Evolutionary conservation across 331 rosid genomes (phyloP).

Genomic region (Arachis monticola): DNA sequence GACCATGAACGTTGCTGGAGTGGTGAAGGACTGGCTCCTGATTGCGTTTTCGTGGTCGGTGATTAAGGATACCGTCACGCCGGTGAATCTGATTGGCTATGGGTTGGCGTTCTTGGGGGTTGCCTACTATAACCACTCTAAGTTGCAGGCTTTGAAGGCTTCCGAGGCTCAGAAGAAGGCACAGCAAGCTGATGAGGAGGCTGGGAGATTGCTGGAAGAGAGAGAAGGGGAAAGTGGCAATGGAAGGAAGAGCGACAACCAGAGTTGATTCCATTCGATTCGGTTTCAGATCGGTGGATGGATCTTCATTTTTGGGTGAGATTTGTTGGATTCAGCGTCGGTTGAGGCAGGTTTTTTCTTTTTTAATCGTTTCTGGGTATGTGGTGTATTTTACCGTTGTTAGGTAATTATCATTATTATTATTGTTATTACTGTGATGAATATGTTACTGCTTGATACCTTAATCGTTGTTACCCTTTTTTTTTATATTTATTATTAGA

Average conservation of each 20-base stretch:
- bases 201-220: conserved; percentile 87
- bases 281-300: not conserved
- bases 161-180: conserved; percentile 85
- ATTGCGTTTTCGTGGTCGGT: conserved; percentile 98
- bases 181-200: conserved; percentile 79
- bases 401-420: conserved; percentile 49
- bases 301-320: conserved; percentile 42
- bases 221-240: conserved; percentile 59
- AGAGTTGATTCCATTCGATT: conserved; percentile 52
- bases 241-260: conserved; percentile 70
- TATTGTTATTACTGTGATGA: conserved; percentile 41
- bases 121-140: conserved; percentile 83
- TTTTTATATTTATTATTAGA: not conserved
- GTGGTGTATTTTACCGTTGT: conserved; percentile 44
- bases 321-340: conserved; percentile 37
- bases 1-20: conserved; percentile 99
- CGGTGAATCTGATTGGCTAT: conserved; percentile 77
- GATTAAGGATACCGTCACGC: conserved; percentile 85
- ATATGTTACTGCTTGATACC: conserved; percentile 17
- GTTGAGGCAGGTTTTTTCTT: conserved; percentile 40
- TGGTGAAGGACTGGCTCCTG: conserved; percentile 95
- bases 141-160: conserved; percentile 90
- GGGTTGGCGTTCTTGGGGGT: conserved; percentile 89
- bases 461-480: not conserved
- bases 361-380: conserved; percentile 34